Evolutionary conservation across 805 yeast genomes (phyloP), one percentile per base, ranked within the genome.

Genomic region (Ogataea nonfermentans): DNA sequence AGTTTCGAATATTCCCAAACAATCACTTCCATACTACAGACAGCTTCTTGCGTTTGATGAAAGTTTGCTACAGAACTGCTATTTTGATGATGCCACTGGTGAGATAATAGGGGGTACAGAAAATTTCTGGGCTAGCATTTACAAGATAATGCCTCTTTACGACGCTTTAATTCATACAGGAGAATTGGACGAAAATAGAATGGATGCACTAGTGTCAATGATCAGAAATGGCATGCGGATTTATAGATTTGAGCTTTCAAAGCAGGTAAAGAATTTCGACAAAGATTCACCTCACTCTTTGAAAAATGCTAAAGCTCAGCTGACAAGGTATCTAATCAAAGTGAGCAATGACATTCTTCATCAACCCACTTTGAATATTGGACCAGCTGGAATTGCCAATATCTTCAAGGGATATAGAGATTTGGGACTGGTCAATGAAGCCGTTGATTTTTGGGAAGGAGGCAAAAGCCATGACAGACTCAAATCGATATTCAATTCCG

Each of bases 361-460:
- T 34, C 16, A 37, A 13, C 28, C 37, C 6, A 37, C 37, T 12
- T 61, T 72, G 4, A 52, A 47, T 14, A 56, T 77, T 16, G 70
- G 71, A 27, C 70, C 74, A 35, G 66, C 69, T 35, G 81, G 82
- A 41, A 72, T 79, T 11, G 71, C 78, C 58, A 78, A 75, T 47
- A 55, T 78, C 32, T 69, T 77, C 39, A 75, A 79, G 16, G 74
- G 79, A 8, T 73, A 72, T 51, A 73, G 74, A 48, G 87, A 81
- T 56, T 68, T 79, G 49, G 70, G 74, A 30, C 63, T 81, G 37
- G 64, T 70, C 29, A 72, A 76, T 29, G 88, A 84, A 57, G 81
- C 85, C 37, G 68, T 82, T 24, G 65, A 71, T 37, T 66, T 81
- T 39, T 85, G 93, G 93, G 79, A 79, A 44, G 59, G 68, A 23